A percentile compares a stretch with the other conserved stretches of the same genome.
These are phyloP conservation scores for Leucocoprinus sp. DNA, from an alignment of 768 basidiomycete genomes.

Conservation along the genomic window DNA sequence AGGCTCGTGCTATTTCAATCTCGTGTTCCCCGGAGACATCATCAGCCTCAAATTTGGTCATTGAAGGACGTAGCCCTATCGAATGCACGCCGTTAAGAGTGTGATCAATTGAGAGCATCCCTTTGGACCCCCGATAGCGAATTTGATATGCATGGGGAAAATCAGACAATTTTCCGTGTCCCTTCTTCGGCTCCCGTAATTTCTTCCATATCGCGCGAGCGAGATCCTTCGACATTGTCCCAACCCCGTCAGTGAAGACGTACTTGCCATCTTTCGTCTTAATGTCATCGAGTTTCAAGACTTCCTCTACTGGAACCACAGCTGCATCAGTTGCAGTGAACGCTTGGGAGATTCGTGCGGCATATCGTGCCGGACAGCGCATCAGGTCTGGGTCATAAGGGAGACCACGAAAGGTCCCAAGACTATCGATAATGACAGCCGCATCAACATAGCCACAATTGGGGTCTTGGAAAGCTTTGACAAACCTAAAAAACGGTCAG, in stretches of 20 bases:
- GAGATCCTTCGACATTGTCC: constrained; percentile 49
- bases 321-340: constrained; percentile 67
- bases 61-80: constrained; percentile 47
- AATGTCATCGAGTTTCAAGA: constrained; percentile 32
- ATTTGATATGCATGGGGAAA: constrained; percentile 50
- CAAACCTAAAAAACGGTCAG: constrained; percentile 39
- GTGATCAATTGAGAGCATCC: constrained; percentile 54
- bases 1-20: constrained; percentile 60
- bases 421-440: constrained; percentile 38
- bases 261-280: constrained; percentile 25
- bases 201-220: constrained; percentile 41
- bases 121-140: constrained; percentile 58
- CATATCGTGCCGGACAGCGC: constrained; percentile 62
- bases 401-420: constrained; percentile 48
- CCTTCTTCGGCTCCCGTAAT: constrained; percentile 28
- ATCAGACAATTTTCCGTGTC: constrained; percentile 22
- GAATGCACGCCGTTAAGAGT: constrained; percentile 34
- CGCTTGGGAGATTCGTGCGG: constrained; percentile 62
- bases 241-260: constrained; percentile 66
- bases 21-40: constrained; percentile 26
- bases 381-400: constrained; percentile 37
- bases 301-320: constrained; percentile 41
- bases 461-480: constrained; percentile 41
- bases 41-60: constrained; percentile 57
- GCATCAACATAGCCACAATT: constrained; percentile 28